These are phyloP conservation scores for Phaeosphaeriaceae sp. DNA, from an alignment of 2,329 filamentous ascomycete genomes.

Conservation along the genomic window DNA sequence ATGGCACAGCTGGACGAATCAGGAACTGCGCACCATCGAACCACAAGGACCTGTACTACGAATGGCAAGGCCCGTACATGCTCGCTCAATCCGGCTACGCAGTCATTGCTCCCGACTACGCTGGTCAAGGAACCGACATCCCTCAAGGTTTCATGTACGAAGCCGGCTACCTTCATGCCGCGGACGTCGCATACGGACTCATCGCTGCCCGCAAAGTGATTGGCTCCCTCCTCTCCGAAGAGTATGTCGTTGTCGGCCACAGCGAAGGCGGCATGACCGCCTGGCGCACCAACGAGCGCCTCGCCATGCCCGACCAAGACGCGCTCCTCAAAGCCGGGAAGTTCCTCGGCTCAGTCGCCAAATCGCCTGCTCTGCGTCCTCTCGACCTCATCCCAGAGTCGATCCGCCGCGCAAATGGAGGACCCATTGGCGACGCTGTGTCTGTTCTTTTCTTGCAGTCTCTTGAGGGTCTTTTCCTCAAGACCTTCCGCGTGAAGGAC, in stretches of 20 bases:
- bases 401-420: slow-evolving; percentile 23
- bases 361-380: slow-evolving; percentile 29
- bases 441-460: slow-evolving; percentile 30
- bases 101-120: slow-evolving; percentile 29
- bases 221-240: slow-evolving; percentile 21
- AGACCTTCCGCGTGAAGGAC: slow-evolving; percentile 20
- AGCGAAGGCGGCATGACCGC: slow-evolving; percentile 34
- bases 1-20: slow-evolving; percentile 27
- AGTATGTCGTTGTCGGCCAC: slow-evolving; percentile 30
- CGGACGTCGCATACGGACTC: slow-evolving; percentile 24
- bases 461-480: slow-evolving; percentile 19
- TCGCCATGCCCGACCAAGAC: slow-evolving; percentile 27
- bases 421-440: slow-evolving; percentile 27
- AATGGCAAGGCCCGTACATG: slow-evolving; percentile 25
- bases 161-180: slow-evolving; percentile 27
- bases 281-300: slow-evolving; percentile 28
- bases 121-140: slow-evolving; percentile 26
- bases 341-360: slow-evolving; percentile 28
- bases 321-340: slow-evolving; percentile 25
- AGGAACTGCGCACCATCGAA: slow-evolving; percentile 27
- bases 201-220: slow-evolving; percentile 28
- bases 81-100: slow-evolving; percentile 27
- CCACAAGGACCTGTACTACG: slow-evolving; percentile 31
- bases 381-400: slow-evolving; percentile 31
- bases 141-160: slow-evolving; percentile 33